Percentiles rank a stretch among this genome's conserved stretches.
Conservation (phyloP, 768 basidiomycete genomes). For the Rhodotorula taiwanensis region DNA sequence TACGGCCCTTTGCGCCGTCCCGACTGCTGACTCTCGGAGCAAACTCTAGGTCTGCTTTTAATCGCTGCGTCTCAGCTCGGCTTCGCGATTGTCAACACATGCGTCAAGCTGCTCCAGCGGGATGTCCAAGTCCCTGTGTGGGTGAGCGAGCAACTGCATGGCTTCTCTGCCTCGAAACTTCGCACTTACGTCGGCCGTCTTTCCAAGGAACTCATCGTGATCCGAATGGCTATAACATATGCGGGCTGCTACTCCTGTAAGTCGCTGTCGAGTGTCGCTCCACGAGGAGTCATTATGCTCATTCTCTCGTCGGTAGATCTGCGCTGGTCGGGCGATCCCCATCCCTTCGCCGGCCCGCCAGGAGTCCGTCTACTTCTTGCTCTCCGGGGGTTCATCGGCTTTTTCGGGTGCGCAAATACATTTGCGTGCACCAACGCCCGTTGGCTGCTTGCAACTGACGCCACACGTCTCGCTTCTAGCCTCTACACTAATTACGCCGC, state of each 20-base stretch:
- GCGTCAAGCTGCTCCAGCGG: slow-evolving; percentile 14
- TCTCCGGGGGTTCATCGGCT: slow-evolving; percentile 63
- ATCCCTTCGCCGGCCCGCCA: slow-evolving; percentile 65
- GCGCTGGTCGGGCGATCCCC: not conserved
- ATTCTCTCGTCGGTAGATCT: not conserved
- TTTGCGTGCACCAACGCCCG: not conserved
- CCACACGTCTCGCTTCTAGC: not conserved
- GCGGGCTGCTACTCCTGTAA: slow-evolving; percentile 15
- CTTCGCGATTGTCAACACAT: slow-evolving; percentile 26
- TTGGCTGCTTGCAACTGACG: too few species aligned
- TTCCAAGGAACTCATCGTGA: slow-evolving; percentile 22
- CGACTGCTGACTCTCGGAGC: too few species aligned
- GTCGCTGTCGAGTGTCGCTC: not conserved
- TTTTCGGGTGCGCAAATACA: slow-evolving; percentile 52
- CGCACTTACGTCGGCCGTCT: too few species aligned
- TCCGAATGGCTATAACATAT: slow-evolving; percentile 26
- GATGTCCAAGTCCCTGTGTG: slow-evolving; percentile 1
- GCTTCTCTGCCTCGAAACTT: too few species aligned
- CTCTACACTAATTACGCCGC: slow-evolving; percentile 52
- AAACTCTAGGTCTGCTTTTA: slow-evolving; percentile 19
- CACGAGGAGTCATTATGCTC: not conserved
- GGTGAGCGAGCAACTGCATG: not conserved
- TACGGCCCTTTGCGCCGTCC: not conserved
- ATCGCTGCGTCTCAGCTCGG: slow-evolving; percentile 14
- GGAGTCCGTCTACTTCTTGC: slow-evolving; percentile 58